phyloP scores from a whole-genome alignment of 345 rosid species.

The Anastatica hierochuntica region DNA sequence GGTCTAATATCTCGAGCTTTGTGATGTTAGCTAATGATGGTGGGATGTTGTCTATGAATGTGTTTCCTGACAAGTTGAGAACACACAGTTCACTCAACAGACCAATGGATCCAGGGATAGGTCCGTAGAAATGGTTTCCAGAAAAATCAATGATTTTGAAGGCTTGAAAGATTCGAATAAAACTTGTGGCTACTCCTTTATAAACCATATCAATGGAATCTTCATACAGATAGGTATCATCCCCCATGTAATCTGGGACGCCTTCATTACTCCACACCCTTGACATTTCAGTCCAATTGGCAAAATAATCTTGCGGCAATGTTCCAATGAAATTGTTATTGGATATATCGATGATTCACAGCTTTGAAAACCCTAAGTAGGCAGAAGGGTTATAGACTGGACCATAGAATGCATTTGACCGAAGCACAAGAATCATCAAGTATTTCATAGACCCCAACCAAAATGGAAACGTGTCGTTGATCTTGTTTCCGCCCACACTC shows the following conservation, averaged over 20 bases:
- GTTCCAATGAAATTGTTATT: background rate
- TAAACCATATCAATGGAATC: background rate
- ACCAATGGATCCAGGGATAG: constrained; percentile 1
- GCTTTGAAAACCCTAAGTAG: constrained; percentile 5
- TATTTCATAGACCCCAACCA: background rate
- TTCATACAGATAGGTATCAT: background rate
- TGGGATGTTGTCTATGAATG: constrained; percentile 5
- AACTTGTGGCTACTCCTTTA: background rate
- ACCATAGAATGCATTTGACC: constrained; percentile 31
- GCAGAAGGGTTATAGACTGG: background rate
- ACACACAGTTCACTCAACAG: background rate
- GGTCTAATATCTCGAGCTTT: background rate
- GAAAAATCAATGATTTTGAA: constrained; percentile 10
- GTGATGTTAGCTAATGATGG: background rate
- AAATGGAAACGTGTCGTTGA: constrained; percentile 15
- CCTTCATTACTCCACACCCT: background rate
- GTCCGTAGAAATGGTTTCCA: background rate
- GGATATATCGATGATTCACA: background rate
- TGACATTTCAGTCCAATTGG: background rate
- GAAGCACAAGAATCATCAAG: constrained; percentile 28
- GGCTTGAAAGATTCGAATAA: background rate
- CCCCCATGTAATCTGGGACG: background rate
- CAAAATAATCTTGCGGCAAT: background rate
- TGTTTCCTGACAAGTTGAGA: background rate
- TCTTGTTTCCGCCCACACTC: constrained; percentile 29